Evolutionary conservation across 257 asterid genomes (phyloP), one percentile per base, ranked within the genome.

Genomic region (Echites panduratus): DNA sequence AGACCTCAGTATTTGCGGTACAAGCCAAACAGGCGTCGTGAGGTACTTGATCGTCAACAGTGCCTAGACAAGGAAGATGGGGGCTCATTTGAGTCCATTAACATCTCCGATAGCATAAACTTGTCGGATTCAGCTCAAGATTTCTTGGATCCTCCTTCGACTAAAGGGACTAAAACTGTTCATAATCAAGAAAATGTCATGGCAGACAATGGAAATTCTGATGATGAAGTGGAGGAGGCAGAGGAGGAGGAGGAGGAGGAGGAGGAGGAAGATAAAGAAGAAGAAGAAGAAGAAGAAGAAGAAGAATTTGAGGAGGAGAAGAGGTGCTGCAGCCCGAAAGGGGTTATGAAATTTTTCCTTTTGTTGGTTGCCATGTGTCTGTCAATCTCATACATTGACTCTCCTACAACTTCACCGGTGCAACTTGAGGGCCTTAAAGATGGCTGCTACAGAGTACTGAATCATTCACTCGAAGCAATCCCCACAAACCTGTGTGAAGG

Each of bases 1-100:
- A 82, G 98, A 86, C 98, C 97, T 49, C 86, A 81, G 82, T 92
- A 70, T 78, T 80, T 90, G 68, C 90, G 96, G 3, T 90, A 81
- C 77, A 75, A 86, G 77, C 97, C 96, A 4, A 84, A 85, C 41
- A 84, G 87, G 84, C 79, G 85, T 45, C 75, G 54, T 2, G 82
- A 74, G 81, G 76, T 89, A 47, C 16, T 83, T 27, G 71, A 62
- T 35, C 61, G 76, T 77, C 67, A 78, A 9, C 83, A 73, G 32
- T 66, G 53, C 44, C 57, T 64, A 77, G 76, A 41, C 0, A 82
- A 75, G 53, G 9, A 52, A 43, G 62, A 62, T 27, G 77, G 20
- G 53, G 63, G 63, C 66, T 75, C 63, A 38, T 75, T 48, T 38
- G 78, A 75, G 63, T 76, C 73, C 67, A 69, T 45, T 70, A 78